phyloP scores from a whole-genome alignment of 2,329 filamentous ascomycete genomes.

The Penicillium sp. region DNA sequence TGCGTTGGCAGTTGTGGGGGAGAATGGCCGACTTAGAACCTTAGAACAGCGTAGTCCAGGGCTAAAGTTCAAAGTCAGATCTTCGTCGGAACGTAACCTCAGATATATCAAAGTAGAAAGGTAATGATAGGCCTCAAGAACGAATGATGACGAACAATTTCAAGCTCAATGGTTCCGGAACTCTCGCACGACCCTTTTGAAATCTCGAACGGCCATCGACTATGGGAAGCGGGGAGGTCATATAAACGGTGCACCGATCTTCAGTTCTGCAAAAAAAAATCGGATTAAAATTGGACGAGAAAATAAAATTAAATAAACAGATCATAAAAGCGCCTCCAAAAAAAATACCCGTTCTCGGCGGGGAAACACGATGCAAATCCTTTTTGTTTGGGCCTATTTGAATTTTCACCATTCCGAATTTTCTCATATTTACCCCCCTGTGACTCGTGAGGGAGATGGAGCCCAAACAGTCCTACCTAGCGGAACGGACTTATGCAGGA shows the following conservation, averaged over 20 bases:
- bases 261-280: constrained; percentile 7
- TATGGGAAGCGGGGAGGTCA: constrained; percentile 41
- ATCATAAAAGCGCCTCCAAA: not conserved
- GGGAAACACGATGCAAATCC: constrained; percentile 3
- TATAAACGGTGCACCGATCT: constrained; percentile 39
- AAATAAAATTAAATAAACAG: not conserved
- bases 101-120: constrained; percentile 3
- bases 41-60: not conserved
- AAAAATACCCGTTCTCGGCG: constrained; percentile 9
- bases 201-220: constrained; percentile 25
- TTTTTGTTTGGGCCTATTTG: constrained; percentile 6
- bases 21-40: not conserved
- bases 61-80: not conserved
- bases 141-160: constrained; percentile 8
- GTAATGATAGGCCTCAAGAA: constrained; percentile 2
- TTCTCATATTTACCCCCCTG: constrained; percentile 15
- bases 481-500: constrained; percentile 42
- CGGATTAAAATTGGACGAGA: constrained; percentile 1
- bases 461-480: constrained; percentile 42
- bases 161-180: constrained; percentile 18
- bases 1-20: not conserved
- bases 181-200: constrained; percentile 21
- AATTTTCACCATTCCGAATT: not conserved
- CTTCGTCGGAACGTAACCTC: not conserved
- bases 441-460: constrained; percentile 33